A percentile compares a stretch with the other conserved stretches of the same genome.
Conservation (phyloP, 495 filamentous ascomycete species). For the Daldinia childiae region DNA sequence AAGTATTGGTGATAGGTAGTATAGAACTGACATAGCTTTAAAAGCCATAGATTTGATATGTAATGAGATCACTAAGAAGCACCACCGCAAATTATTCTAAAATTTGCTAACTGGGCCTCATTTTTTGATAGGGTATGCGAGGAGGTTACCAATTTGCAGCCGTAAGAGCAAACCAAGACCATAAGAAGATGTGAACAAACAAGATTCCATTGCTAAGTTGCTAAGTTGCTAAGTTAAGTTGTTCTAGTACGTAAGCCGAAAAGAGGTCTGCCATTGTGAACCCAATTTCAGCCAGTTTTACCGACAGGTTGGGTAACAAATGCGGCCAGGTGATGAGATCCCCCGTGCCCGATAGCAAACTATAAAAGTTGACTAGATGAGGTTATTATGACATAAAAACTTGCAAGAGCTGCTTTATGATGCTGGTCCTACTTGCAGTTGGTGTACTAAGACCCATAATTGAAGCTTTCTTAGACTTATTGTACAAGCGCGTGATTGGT, state of each 20-base stretch:
- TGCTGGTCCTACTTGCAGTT: background rate
- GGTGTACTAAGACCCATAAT: slow-evolving; percentile 17
- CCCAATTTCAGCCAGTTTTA: background rate
- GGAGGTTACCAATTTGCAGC: background rate
- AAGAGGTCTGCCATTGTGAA: background rate
- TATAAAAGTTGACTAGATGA: background rate
- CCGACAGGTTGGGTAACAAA: background rate
- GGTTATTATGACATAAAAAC: too few species aligned
- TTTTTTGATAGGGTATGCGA: background rate
- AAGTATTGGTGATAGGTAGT: background rate
- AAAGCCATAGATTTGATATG: background rate
- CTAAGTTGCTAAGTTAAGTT: background rate
- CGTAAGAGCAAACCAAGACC: background rate
- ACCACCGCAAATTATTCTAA: background rate
- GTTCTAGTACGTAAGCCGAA: slow-evolving; percentile 3
- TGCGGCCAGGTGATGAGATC: background rate
- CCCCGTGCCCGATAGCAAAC: background rate
- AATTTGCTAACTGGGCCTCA: background rate
- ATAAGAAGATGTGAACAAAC: background rate
- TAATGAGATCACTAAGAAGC: background rate
- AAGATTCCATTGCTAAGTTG: background rate
- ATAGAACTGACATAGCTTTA: background rate
- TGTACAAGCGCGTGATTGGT: slow-evolving; percentile 14
- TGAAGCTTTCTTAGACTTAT: slow-evolving; percentile 23
- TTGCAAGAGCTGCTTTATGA: background rate